phyloP scores from a whole-genome alignment of 441 rosid species.

The Arabidopsis hybrid region DNA sequence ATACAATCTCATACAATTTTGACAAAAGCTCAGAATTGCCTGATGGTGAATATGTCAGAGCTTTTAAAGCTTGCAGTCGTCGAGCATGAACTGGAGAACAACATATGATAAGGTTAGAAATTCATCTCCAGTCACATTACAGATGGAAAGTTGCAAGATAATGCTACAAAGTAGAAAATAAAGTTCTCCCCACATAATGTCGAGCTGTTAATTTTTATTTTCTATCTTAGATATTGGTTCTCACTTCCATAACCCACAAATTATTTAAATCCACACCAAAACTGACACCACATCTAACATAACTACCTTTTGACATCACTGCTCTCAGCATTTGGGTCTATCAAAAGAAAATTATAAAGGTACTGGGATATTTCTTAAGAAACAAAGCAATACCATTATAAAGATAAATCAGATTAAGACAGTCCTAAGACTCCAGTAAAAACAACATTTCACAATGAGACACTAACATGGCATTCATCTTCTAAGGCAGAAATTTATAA shows the following conservation, averaged over 20 bases:
- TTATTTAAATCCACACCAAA: constrained; percentile 10
- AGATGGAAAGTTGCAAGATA: constrained; percentile 24
- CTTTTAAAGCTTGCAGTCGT: constrained; percentile 97
- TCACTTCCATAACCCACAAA: constrained; percentile 29
- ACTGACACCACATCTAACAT: constrained; percentile 25
- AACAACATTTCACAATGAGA: constrained; percentile 26
- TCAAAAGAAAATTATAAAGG: constrained; percentile 5
- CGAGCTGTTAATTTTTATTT: constrained; percentile 18
- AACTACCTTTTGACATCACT: constrained; percentile 24
- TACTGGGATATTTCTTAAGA: constrained; percentile 25
- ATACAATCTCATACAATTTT: constrained; percentile 88
- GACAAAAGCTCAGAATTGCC: constrained; percentile 83
- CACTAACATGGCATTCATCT: constrained; percentile 1
- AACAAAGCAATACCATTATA: constrained; percentile 29
- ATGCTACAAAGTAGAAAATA: constrained; percentile 6
- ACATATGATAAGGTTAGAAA: constrained; percentile 48
- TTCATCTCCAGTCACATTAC: constrained; percentile 31
- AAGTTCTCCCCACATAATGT: constrained; percentile 20
- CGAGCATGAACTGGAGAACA: constrained; percentile 86
- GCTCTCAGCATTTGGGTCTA: constrained; percentile 14
- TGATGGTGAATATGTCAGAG: constrained; percentile 91
- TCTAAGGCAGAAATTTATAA: background rate
- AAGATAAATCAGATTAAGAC: constrained; percentile 12
- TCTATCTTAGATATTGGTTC: constrained; percentile 28
- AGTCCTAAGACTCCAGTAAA: constrained; percentile 9